Evolutionary conservation across 306 rosid genomes (phyloP), one percentile per base, ranked within the genome.

Genomic region (Cucurbita ficifolia): DNA sequence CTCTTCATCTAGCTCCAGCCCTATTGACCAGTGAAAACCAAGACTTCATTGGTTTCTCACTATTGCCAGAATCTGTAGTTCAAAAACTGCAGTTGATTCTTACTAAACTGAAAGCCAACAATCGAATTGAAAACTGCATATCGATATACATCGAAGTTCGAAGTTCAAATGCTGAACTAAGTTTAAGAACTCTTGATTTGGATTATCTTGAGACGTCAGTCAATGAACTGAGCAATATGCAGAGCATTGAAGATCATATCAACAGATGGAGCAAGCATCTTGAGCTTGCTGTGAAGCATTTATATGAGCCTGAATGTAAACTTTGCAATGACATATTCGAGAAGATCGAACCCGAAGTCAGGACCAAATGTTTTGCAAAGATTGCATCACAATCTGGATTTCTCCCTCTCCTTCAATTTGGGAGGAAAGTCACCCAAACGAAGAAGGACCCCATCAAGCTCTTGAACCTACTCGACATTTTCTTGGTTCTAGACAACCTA

Each of bases 381-480:
- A 83, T 94, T 38, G 84, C 91, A 1, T 45, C 72, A 33, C 86
- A 84, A 46, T 91, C 90, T 1, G 89, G 87, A 73, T 83, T 94
- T 42, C 53, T 80, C 57, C 84, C 88, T 55, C 83, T 94, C 75
- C 88, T 91, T 72, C 82, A 67, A 69, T 94, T 94, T 67, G 99
- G 95, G 79, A 86, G 62, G 69, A 56, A 52, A 33, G 83, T 86
- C 10, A 45, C 92, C 24, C 81, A 77, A 75, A 85, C 81, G 40
- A 91, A 83, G 77, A 86, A 76, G 38, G 87, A 86, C 21, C 91
- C 97, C 53, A 77, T 85, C 76, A 91, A 87, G 84, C 82, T 94
- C 74, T 75, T 94, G 81, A 94, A 84, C 82, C 81, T 94, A 35
- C 72, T 94, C 63, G 92, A 87, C 49, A 81, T 91, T 74, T 94